Evolutionary conservation across 495 filamentous ascomycete species (phyloP), one percentile per base, ranked within the genome.

Genomic region (Oidiodendron maius): DNA sequence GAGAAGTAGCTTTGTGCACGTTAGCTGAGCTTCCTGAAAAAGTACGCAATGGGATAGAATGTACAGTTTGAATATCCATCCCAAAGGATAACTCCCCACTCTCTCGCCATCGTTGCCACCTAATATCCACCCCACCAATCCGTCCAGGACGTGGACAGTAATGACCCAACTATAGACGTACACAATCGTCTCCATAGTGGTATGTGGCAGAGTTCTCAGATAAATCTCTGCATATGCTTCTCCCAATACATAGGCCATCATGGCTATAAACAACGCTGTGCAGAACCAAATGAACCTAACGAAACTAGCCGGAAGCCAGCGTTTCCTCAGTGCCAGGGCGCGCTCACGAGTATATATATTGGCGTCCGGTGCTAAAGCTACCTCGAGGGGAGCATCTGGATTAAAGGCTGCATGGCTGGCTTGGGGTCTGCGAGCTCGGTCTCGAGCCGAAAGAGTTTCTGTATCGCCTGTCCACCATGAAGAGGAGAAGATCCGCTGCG

Each of bases 221-320:
- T 83, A 83, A 40, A 80, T 73, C 61, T 82, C 79, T 47, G 78
- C 78, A 57, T 83, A 83, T n/a, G 76, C 76, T 58, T 83, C 79
- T 52, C 79, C 79, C 44, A 81, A 66, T 3, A 81, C 72, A 57
- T 82, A 82, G 6, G 76, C 78, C 22, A 82, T 57, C 43, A 83
- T 59, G 18, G 72, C 76, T 50, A 83, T 72, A 32, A 66, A 70
- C n/a, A 83, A 62, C 2, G 78, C 78, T 25, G 70, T 60, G 57
- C 77, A 80, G 57, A 83, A 83, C 80, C 80, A 83, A n/a, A 83
- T 64, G 26, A 83, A 83, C 8, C 80, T 70, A 38, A 80, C 68
- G 52, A 82, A 83, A 57, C 75, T 78, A 22, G 76, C 76, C 3
- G 76, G 76, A 4, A 80, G 59, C 75, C 75, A 80, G 3, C 56